Conservation (phyloP, 805 yeast species). For the Starmerella stellata region DNA sequence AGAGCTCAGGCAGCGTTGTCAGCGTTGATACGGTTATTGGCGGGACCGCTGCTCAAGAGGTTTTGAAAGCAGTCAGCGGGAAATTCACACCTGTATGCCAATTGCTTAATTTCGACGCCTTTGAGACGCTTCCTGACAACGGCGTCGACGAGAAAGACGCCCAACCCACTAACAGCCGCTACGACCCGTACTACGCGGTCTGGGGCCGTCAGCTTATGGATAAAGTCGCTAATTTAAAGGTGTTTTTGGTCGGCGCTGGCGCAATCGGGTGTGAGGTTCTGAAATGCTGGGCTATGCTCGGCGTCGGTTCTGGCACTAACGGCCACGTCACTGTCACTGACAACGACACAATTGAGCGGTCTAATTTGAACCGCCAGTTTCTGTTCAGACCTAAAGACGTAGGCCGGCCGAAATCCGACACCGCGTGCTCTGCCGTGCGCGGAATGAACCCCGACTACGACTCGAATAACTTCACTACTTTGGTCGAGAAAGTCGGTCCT, state of each 20-base stretch:
- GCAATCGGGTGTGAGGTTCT: conserved; percentile 99
- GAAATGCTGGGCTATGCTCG: conserved; percentile 95
- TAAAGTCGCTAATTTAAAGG: conserved; percentile 52
- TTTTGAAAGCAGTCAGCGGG: conserved; percentile 83
- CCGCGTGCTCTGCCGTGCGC: conserved; percentile 68
- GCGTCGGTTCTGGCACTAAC: conserved; percentile 76
- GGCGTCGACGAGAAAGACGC: conserved; percentile 50
- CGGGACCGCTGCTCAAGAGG: conserved; percentile 92
- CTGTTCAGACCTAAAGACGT: conserved; percentile 89
- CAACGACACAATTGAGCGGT: conserved; percentile 86
- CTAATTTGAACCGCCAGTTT: conserved; percentile 91
- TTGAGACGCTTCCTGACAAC: conserved; percentile 49
- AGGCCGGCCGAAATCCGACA: conserved; percentile 76
- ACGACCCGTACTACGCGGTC: conserved; percentile 90
- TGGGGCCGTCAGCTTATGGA: conserved; percentile 69
- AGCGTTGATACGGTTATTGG: conserved; percentile 80
- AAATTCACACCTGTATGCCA: conserved; percentile 89
- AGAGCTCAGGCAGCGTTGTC: conserved; percentile 82
- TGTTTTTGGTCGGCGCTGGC: conserved; percentile 92
- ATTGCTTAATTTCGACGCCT: conserved; percentile 80
- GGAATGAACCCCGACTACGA: conserved; percentile 69
- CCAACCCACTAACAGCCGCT: conserved; percentile 60
- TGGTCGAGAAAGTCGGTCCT: conserved; percentile 75
- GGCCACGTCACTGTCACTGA: conserved; percentile 80
- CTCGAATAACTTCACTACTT: conserved; percentile 52